A percentile compares a stretch with the other conserved stretches of the same genome.
phyloP scores from a whole-genome alignment of 495 filamentous ascomycete species.

The Neurospora sp. region DNA sequence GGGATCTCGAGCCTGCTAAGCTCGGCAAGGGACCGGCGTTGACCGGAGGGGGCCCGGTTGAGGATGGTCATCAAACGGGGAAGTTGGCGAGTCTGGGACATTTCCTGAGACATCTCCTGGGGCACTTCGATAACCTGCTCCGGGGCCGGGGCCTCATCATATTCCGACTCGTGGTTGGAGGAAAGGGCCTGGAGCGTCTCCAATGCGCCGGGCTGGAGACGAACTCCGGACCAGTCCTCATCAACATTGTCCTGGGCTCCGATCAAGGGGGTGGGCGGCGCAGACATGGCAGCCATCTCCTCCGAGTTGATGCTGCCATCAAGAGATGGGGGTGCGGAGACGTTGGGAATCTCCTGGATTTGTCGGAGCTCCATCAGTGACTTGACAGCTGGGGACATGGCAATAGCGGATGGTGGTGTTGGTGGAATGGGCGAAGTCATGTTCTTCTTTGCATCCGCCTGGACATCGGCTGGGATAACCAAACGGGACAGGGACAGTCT shows the following conservation, averaged over 20 bases:
- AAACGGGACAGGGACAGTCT: background rate
- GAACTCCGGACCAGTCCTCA: conserved; percentile 52
- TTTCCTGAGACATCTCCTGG: conserved; percentile 30
- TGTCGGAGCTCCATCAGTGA: conserved; percentile 50
- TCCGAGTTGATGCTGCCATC: conserved; percentile 83
- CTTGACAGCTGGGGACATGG: conserved; percentile 64
- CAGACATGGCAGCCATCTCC: conserved; percentile 67
- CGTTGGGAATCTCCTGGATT: conserved; percentile 49
- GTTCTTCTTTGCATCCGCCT: conserved; percentile 36
- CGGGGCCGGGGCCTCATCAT: conserved; percentile 30
- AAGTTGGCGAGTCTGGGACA: conserved; percentile 21
- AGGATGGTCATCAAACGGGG: conserved; percentile 29
- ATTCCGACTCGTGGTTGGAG: conserved; percentile 37
- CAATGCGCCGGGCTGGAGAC: conserved; percentile 66
- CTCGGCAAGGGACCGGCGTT: conserved; percentile 37
- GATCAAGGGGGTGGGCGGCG: conserved; percentile 69
- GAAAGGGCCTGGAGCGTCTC: conserved; percentile 70
- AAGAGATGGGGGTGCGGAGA: conserved; percentile 76
- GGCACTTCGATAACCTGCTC: conserved; percentile 43
- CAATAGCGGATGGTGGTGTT: conserved; percentile 64
- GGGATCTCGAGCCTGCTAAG: conserved; percentile 72
- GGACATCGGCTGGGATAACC: conserved; percentile 8
- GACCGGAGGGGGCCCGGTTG: conserved; percentile 20
- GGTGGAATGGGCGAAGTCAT: conserved; percentile 67
- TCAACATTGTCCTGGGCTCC: conserved; percentile 43